These are phyloP conservation scores for Chlorophyllum brunneum DNA, from an alignment of 768 basidiomycete species.

Conservation along the genomic window DNA sequence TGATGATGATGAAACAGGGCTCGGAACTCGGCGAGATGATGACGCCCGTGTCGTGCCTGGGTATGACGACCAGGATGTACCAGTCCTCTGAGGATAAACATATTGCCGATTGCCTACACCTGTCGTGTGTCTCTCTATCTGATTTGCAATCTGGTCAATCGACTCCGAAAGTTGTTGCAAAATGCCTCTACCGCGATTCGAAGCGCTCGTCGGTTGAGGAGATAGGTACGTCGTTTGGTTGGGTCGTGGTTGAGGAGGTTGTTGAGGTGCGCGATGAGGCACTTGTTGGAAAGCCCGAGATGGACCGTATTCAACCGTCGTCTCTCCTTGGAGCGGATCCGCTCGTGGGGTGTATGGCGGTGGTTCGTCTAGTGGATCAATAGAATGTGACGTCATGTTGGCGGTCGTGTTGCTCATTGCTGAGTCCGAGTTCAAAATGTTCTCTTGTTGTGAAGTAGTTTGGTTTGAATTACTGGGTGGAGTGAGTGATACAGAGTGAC, in stretches of 20 bases:
- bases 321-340: conserved; percentile 52
- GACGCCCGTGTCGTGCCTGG: not conserved
- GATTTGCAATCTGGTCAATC: not conserved
- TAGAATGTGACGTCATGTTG: not conserved
- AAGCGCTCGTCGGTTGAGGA: conserved; percentile 2
- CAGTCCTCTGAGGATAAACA: not conserved
- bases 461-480: too few relatives aligned
- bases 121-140: not conserved
- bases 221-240: not conserved
- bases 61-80: not conserved
- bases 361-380: conserved; percentile 47
- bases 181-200: not conserved
- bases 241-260: conserved; percentile 4
- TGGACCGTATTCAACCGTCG: conserved; percentile 61
- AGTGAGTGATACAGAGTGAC: not conserved
- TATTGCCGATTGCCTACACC: not conserved
- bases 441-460: too few relatives aligned
- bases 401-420: not conserved
- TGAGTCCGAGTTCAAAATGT: not conserved
- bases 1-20: not conserved
- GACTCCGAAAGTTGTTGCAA: not conserved
- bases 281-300: conserved; percentile 53
- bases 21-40: not conserved
- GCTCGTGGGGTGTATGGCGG: conserved; percentile 68
- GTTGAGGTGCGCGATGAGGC: conserved; percentile 13